Base-by-base conservation (phyloP, 192 early-diverging fungal species). In the Cetraspora pellucida region DNA sequence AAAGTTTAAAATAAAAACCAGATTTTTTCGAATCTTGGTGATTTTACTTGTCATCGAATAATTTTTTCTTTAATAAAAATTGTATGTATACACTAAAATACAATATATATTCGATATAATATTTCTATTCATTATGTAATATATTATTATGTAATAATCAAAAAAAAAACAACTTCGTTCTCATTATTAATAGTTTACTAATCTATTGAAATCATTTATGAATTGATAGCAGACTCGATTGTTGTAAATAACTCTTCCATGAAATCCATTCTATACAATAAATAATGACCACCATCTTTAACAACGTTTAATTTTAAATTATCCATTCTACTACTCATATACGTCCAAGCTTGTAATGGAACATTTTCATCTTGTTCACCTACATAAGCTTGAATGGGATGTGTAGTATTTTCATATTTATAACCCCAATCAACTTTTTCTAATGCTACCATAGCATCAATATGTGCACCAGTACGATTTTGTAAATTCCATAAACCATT, bases 231-330 rank as follows among this genome's bases (percentile, higher is more conserved):
- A 14, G n/a, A n/a, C 50, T 49, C 47, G 30, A 71, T 37, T n/a
- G 25, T 21, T 54, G 46, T 31, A 58, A 75, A 75, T 50, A 75
- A 75, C 28, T 75, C 74, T 46, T 75, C 74, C 74, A 75, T 75
- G 49, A 75, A 75, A 64, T 75, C 74, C 74, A 75, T 75, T 49
- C 74, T 54, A 75, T 75, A 75, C 49, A 75, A 63, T 63, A 75
- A 75, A 75, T 75, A 75, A 64, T 75, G 74, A 27, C 54, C 54
- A 21, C 54, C 60, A 49, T 59, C 74, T 21, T 60, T 25, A 63
- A 75, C 46, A 16, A 75, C 47, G 25, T 75, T 75, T 31, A 75
- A 63, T 49, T 75, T 21, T n/a, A 75, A 21, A 75, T 75, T 75
- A 59, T 64, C 50, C 74, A 75, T 75, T 64, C 17, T 54, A 30